These are phyloP conservation scores for Podospora australis DNA, from an alignment of 495 filamentous ascomycete genomes.

Conservation along the genomic window DNA sequence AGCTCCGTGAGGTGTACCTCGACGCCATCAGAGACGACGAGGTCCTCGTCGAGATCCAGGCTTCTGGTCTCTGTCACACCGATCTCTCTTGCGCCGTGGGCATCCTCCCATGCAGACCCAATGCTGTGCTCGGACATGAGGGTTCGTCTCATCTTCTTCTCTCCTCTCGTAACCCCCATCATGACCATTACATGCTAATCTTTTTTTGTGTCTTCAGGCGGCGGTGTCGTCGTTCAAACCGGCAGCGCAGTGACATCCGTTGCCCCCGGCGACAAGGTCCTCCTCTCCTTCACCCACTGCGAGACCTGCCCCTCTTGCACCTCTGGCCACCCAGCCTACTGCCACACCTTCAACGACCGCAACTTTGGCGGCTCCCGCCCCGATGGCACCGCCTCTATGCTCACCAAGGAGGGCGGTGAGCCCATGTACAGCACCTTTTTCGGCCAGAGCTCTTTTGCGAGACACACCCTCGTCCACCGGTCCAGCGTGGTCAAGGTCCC, in stretches of 20 bases:
- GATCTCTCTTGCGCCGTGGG: conserved; percentile 50
- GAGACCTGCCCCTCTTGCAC: conserved; percentile 47
- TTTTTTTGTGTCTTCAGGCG: conserved; percentile 31
- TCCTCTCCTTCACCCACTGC: conserved; percentile 40
- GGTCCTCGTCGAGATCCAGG: conserved; percentile 64
- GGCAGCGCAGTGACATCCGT: conserved; percentile 50
- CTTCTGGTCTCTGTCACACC: conserved; percentile 71
- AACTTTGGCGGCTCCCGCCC: conserved; percentile 34
- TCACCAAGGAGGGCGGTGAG: conserved; percentile 42
- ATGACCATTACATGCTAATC: not conserved
- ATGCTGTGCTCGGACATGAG: conserved; percentile 73
- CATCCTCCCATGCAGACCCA: conserved; percentile 36
- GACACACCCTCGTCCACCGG: conserved; percentile 30
- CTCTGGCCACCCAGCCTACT: conserved; percentile 58
- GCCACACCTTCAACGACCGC: conserved; percentile 36
- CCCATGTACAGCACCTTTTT: conserved; percentile 57
- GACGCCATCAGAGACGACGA: conserved; percentile 47
- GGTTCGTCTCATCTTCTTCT: conserved; percentile 20
- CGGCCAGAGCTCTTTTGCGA: conserved; percentile 45
- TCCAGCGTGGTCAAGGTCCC: conserved; percentile 27
- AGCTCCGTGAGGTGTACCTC: conserved; percentile 18
- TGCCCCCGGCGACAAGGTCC: conserved; percentile 55
- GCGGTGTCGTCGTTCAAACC: conserved; percentile 54
- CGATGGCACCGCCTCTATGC: conserved; percentile 6
- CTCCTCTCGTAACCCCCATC: not conserved